Evolutionary conservation across 805 yeast species (phyloP), one percentile per base, ranked within the genome.

Genomic region (Candida hungchunana): DNA sequence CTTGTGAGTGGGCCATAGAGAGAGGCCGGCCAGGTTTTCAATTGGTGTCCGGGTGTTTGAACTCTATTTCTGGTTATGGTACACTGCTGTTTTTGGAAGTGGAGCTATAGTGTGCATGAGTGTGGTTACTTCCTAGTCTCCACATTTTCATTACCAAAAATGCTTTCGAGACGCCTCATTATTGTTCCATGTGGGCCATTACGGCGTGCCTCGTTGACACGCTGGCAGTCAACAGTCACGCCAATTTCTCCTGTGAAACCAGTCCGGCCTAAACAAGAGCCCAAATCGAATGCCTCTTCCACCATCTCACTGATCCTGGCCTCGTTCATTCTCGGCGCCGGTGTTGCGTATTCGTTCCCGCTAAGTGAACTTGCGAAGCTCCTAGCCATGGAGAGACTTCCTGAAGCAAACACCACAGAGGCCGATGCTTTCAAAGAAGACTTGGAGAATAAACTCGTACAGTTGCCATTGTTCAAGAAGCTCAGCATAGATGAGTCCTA

Each of bases 381-480:
- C 13, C n/a, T 43, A 2, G 41, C 54, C 18, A 42, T 46, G 26
- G 52, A 50, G 7, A 34, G 36, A 2, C 34, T 56, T 6, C 60
- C 52, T 13, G 42, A 39, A 11, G 44, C 45, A 7, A 51, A 52
- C 14, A 44, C 59, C 4, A 52, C 51, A 16, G 56, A 58, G 12
- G 58, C 60, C 3, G 34, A 40, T 5, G 44, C 48, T 4, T 66
- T 60, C 42, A 43, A 58, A 32, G 37, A 40, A 2, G 43, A 48
- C 9, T 37, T 85, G 32, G 77, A 73, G 42, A 56, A 58, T 18
- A 61, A 77, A 42, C 55, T 81, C 30, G 63, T 68, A 22, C 50
- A 60, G 4, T 56, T 82, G 31, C 73, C 77, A 0, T 55, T 79
- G 3, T 79, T 78, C 31, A 61, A 73, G 42, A 58, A 69, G 32